Base-by-base conservation (phyloP, 2,329 filamentous ascomycete species). In the Raffaelea arxii region DNA sequence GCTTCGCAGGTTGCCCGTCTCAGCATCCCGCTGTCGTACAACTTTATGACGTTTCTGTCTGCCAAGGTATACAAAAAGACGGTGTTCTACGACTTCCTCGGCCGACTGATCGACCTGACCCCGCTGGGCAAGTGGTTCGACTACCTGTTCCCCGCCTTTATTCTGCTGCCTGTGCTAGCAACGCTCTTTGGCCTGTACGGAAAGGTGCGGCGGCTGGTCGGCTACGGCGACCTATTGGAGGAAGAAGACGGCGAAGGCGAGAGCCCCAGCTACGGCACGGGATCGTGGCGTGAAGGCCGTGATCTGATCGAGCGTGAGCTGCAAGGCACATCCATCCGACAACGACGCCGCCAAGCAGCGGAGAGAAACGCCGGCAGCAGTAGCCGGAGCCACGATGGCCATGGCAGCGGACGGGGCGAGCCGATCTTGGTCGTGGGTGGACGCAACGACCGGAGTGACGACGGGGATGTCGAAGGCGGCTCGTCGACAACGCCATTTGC, bases 21-120 rank as follows among this genome's bases (percentile, higher is more conserved):
- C 38, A 95, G 86, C 1, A 87, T 98, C 0, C 92, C 92, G 1
- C 74, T 98, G 9, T 82, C 86, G 4, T 98, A 95, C 76, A 98
- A 98, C 66, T 98, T 97, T 60, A 75, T 95, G 62, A 96, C 91
- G 1, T 91, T 97, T 61, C 66, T 96, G 21, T 84, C 86, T 1
- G 72, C 71, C 7, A 70, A 72, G 12, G 78, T 94, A 37, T 91
- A 89, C 59, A 67, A 74, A 48, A 76, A 82, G 55, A 96, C 90
- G 0, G 80, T 82, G 1, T 98, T 97, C 64, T 95, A 91, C 66
- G 65, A 77, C 37, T 95, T 98, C 57, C 75, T 98, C 0, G 92
- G 92, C 6, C 69, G 78, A 38, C 75, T 88, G 11, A 88, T 98
- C 62, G 80, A 91, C 58, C 72, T 96, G 16, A 96, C 89, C 0